Evolutionary conservation across 164 flowering plant genomes (phyloP).

Genomic region (Platanus orientalis): DNA sequence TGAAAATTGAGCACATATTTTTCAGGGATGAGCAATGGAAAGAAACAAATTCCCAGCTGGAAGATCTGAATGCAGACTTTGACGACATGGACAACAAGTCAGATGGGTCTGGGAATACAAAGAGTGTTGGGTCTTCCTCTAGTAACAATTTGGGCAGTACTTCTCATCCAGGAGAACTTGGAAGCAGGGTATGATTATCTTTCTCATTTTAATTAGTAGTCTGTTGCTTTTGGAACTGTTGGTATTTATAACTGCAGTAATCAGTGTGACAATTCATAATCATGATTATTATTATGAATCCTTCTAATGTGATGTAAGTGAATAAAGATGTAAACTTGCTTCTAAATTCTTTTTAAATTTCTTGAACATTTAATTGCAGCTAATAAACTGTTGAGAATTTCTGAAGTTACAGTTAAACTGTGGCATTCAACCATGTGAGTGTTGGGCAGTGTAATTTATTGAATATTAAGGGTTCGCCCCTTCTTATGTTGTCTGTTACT

Average conservation of each 20-base stretch:
- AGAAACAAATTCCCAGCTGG: conserved; percentile 24
- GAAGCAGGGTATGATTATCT: conserved; percentile 41
- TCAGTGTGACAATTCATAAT: neutral
- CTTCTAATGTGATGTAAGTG: too few species aligned
- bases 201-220: neutral
- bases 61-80: conserved; percentile 27
- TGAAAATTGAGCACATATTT: conserved; percentile 10
- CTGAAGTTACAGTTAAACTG: too few species aligned
- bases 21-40: conserved; percentile 43
- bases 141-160: conserved; percentile 32
- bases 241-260: neutral
- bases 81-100: conserved; percentile 41
- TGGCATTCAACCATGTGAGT: too few species aligned
- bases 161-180: conserved; percentile 37
- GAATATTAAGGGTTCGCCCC: too few species aligned
- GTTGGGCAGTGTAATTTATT: too few species aligned
- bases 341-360: too few species aligned
- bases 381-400: too few species aligned
- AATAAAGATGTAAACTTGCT: too few species aligned
- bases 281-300: too few species aligned
- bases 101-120: conserved; percentile 51
- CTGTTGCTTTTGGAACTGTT: conserved; percentile 1
- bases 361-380: too few species aligned
- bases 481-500: too few species aligned
- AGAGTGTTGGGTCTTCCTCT: conserved; percentile 40